These are phyloP conservation scores for Hypoxylon subgilvum DNA, from an alignment of 495 filamentous ascomycete genomes.

Conservation along the genomic window DNA sequence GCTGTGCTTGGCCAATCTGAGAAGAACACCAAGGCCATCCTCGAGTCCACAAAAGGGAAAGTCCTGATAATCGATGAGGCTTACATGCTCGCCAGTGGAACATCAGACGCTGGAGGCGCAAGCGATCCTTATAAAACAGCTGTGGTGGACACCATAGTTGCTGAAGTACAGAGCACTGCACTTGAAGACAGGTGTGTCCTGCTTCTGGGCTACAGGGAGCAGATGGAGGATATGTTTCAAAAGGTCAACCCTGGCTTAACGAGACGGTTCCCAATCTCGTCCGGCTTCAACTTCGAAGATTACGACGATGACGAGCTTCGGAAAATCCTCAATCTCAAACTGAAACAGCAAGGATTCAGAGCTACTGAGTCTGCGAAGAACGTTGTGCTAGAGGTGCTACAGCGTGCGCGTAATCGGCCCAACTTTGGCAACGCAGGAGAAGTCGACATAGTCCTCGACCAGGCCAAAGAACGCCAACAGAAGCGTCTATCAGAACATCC, in stretches of 20 bases:
- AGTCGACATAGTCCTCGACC: conserved; percentile 69
- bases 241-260: conserved; percentile 78
- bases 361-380: conserved; percentile 49
- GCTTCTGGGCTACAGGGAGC: conserved; percentile 76
- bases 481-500: conserved; percentile 45
- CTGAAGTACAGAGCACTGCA: conserved; percentile 77
- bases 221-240: conserved; percentile 79
- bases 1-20: conserved; percentile 68
- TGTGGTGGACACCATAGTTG: conserved; percentile 80
- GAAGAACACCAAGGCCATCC: conserved; percentile 72
- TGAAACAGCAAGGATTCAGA: conserved; percentile 54
- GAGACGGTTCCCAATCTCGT: conserved; percentile 69
- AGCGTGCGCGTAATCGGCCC: conserved; percentile 59
- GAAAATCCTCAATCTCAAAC: conserved; percentile 64
- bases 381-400: conserved; percentile 59
- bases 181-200: conserved; percentile 81
- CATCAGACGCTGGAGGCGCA: conserved; percentile 57
- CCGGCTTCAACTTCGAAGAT: conserved; percentile 74
- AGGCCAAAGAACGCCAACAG: conserved; percentile 66
- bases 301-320: conserved; percentile 65
- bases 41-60: conserved; percentile 69
- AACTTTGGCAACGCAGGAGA: conserved; percentile 69
- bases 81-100: conserved; percentile 66
- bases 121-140: conserved; percentile 67
- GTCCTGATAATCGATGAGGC: conserved; percentile 80